Evolutionary conservation across 75 land plant species (phyloP).

Genomic region (Selaginella tamariscina): DNA sequence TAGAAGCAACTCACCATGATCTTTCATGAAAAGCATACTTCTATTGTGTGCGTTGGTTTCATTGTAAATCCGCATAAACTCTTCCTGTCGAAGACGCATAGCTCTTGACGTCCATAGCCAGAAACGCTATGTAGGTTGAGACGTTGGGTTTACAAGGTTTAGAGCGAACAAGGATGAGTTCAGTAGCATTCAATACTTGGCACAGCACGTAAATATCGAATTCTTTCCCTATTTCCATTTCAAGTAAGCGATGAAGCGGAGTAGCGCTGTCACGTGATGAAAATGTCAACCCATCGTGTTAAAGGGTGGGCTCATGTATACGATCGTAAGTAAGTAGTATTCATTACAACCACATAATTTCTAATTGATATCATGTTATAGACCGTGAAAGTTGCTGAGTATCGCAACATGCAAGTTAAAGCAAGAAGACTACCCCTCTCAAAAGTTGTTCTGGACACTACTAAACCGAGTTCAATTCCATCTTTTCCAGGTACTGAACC

Average conservation of each 20-base stretch:
- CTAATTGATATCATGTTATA: background rate
- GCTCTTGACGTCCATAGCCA: too few species aligned
- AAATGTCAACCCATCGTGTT: slow-evolving; percentile 13
- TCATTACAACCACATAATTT: slow-evolving; percentile 2
- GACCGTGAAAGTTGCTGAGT: background rate
- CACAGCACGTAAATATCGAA: background rate
- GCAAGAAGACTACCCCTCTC: background rate
- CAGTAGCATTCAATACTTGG: background rate
- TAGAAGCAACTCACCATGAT: too few species aligned
- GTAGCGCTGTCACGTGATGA: slow-evolving; percentile 8
- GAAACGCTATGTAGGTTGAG: slow-evolving; percentile 3
- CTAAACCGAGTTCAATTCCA: background rate
- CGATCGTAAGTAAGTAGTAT: slow-evolving; percentile 8
- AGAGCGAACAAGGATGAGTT: background rate
- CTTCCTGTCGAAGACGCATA: too few species aligned
- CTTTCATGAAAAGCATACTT: too few species aligned
- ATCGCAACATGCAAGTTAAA: slow-evolving; percentile 4
- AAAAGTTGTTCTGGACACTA: slow-evolving; percentile 8
- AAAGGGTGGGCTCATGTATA: slow-evolving; percentile 17
- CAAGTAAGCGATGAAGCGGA: slow-evolving; percentile 1
- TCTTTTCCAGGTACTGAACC: background rate
- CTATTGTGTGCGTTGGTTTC: too few species aligned
- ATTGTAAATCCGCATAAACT: too few species aligned
- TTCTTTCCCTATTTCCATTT: background rate
- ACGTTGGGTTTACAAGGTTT: background rate